phyloP scores from a whole-genome alignment of 257 asterid genomes.

The Anisodus tanguticus region DNA sequence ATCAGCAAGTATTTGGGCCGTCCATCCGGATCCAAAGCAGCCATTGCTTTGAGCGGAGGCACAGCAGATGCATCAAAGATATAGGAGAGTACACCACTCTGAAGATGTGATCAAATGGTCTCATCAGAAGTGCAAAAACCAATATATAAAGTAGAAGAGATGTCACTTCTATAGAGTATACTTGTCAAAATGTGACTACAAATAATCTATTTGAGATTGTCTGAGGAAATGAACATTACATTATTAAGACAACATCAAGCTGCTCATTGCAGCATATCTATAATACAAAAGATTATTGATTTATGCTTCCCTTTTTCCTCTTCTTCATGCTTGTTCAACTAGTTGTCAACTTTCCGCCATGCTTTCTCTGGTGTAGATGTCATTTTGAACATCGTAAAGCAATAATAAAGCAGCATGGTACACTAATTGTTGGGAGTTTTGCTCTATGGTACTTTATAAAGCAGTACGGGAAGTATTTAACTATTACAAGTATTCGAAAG shows the following conservation, averaged over 20 bases:
- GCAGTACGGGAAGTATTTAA: too few relatives aligned
- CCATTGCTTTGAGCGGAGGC: conserved; percentile 61
- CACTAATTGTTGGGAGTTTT: too few relatives aligned
- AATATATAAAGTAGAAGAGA: neutral
- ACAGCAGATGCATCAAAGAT: conserved; percentile 54
- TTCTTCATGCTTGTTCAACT: neutral
- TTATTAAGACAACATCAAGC: conserved; percentile 10
- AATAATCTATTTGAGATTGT: neutral
- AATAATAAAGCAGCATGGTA: too few relatives aligned
- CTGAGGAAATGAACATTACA: neutral
- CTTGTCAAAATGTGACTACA: neutral
- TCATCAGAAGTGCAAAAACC: conserved; percentile 15
- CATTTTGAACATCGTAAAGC: too few relatives aligned
- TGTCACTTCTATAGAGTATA: conserved; percentile 8
- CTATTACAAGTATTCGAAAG: too few relatives aligned
- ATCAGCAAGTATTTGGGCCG: conserved; percentile 70
- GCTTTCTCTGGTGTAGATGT: too few relatives aligned
- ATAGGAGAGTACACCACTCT: conserved; percentile 28
- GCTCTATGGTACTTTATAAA: too few relatives aligned
- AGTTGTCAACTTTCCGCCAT: too few relatives aligned
- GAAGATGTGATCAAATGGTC: conserved; percentile 12
- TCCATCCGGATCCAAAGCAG: conserved; percentile 77
- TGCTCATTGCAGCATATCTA: conserved; percentile 22
- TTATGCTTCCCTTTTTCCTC: neutral
- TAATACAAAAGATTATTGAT: neutral